Percentiles rank a stretch among this genome's conserved stretches.
phyloP scores from a whole-genome alignment of 306 rosid species.

The Sindora glabra region DNA sequence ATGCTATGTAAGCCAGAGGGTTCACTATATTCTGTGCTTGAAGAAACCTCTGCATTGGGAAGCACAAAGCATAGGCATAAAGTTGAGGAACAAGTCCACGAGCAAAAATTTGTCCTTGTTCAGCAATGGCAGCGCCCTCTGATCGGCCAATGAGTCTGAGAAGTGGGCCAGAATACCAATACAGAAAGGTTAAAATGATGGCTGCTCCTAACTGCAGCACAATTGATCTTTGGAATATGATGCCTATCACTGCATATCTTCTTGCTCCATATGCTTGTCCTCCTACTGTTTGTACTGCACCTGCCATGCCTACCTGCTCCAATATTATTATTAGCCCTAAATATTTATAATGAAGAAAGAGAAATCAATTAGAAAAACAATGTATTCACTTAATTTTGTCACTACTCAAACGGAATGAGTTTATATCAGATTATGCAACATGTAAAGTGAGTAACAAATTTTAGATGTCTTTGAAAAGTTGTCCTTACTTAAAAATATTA shows the following conservation, averaged over 20 bases:
- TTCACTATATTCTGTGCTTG: slow-evolving; percentile 51
- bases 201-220: slow-evolving; percentile 45
- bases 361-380: too few relatives aligned
- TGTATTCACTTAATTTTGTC: too few relatives aligned
- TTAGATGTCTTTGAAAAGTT: too few relatives aligned
- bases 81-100: slow-evolving; percentile 37
- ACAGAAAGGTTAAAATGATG: slow-evolving; percentile 28
- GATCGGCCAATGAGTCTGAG: slow-evolving; percentile 32
- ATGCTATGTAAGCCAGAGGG: slow-evolving; percentile 41
- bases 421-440: too few relatives aligned
- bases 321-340: not conserved
- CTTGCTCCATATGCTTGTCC: slow-evolving; percentile 59
- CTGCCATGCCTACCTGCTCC: slow-evolving; percentile 43
- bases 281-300: slow-evolving; percentile 51
- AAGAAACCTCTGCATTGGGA: slow-evolving; percentile 47
- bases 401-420: too few relatives aligned
- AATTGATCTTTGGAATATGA: slow-evolving; percentile 46
- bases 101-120: slow-evolving; percentile 29
- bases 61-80: slow-evolving; percentile 41
- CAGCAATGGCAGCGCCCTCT: slow-evolving; percentile 11
- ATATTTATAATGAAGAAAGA: too few relatives aligned
- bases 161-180: slow-evolving; percentile 39
- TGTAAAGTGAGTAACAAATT: too few relatives aligned
- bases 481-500: too few relatives aligned
- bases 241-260: slow-evolving; percentile 32